Percentiles rank a stretch among this genome's conserved stretches.
These are phyloP conservation scores for Metschnikowia shivogae DNA, from an alignment of 805 yeast genomes.

Conservation along the genomic window DNA sequence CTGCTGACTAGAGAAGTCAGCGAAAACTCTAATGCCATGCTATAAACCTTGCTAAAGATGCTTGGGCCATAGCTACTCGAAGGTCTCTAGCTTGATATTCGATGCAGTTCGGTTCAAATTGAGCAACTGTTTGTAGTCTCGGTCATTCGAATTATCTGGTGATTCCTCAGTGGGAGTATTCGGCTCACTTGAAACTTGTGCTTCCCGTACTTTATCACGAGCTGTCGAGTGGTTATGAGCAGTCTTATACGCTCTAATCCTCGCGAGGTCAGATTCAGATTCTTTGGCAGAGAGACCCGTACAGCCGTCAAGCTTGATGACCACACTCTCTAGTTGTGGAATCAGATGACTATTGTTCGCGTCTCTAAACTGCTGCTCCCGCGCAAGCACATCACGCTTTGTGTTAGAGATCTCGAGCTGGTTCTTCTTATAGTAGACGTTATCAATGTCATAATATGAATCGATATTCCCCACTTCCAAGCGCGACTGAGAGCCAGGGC, in stretches of 20 bases:
- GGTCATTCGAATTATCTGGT: not conserved
- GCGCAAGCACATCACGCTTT: slow-evolving; percentile 14
- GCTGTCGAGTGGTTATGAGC: not conserved
- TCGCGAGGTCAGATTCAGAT: slow-evolving; percentile 12
- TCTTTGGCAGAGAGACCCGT: slow-evolving; percentile 13
- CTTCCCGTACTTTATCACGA: not conserved
- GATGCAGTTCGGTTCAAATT: slow-evolving; percentile 7
- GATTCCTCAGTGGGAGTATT: not conserved
- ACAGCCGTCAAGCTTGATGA: slow-evolving; percentile 14
- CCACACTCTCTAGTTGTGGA: slow-evolving; percentile 14
- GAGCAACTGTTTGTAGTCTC: slow-evolving; percentile 9
- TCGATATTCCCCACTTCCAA: slow-evolving; percentile 16
- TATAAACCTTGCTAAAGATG: too few relatives aligned
- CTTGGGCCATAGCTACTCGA: not conserved
- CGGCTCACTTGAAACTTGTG: not conserved
- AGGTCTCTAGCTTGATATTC: slow-evolving; percentile 1
- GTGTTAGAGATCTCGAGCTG: slow-evolving; percentile 31
- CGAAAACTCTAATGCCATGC: not conserved
- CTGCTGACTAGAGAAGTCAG: not conserved
- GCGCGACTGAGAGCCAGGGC: slow-evolving; percentile 8
- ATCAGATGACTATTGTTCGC: slow-evolving; percentile 11
- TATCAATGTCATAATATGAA: slow-evolving; percentile 20
- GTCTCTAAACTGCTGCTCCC: slow-evolving; percentile 3
- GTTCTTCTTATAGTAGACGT: slow-evolving; percentile 25
- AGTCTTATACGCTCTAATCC: slow-evolving; percentile 3